A percentile compares a stretch with the other conserved stretches of the same genome.
Conservation (phyloP, 2,329 filamentous ascomycete species). For the Neopestalotiopsis sp. region DNA sequence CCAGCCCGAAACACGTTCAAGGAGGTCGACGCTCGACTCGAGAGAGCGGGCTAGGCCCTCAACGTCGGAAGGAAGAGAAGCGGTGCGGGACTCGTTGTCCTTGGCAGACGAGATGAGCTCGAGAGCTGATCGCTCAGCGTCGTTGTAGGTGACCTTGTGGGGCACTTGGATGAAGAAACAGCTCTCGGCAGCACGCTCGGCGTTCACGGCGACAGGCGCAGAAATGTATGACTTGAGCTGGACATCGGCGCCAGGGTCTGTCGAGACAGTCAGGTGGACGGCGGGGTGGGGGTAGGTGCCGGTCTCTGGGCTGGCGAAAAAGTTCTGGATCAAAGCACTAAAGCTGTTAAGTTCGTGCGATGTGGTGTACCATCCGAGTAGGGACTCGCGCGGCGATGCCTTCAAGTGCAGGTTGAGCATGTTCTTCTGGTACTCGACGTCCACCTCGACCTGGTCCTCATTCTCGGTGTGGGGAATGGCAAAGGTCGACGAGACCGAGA, state of each 20-base stretch:
- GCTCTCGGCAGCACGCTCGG: conserved; percentile 92
- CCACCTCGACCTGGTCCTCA: conserved; percentile 97
- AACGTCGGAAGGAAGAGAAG: conserved; percentile 82
- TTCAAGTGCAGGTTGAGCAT: conserved; percentile 96
- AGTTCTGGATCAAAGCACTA: conserved; percentile 98
- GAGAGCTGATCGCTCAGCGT: conserved; percentile 65
- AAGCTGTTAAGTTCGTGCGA: conserved; percentile 97
- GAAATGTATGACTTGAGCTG: conserved; percentile 94
- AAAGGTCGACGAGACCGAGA: conserved; percentile 95
- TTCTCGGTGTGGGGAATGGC: conserved; percentile 98
- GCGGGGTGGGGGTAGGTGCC: conserved; percentile 98
- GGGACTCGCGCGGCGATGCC: conserved; percentile 89
- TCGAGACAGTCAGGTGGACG: conserved; percentile 93
- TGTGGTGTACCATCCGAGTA: conserved; percentile 98
- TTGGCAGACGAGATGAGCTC: conserved; percentile 85
- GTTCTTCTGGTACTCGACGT: conserved; percentile 99
- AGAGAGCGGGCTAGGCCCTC: conserved; percentile 86
- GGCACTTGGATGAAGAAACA: conserved; percentile 98
- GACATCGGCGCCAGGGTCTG: conserved; percentile 85
- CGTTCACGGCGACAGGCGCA: conserved; percentile 90
- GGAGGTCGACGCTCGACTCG: conserved; percentile 85
- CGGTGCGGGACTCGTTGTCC: conserved; percentile 75
- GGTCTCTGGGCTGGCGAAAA: conserved; percentile 95
- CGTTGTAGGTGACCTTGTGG: conserved; percentile 89
- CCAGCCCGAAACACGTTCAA: conserved; percentile 90